Evolutionary conservation across 164 flowering plant species (phyloP).

Genomic region (Vitis rupestris): DNA sequence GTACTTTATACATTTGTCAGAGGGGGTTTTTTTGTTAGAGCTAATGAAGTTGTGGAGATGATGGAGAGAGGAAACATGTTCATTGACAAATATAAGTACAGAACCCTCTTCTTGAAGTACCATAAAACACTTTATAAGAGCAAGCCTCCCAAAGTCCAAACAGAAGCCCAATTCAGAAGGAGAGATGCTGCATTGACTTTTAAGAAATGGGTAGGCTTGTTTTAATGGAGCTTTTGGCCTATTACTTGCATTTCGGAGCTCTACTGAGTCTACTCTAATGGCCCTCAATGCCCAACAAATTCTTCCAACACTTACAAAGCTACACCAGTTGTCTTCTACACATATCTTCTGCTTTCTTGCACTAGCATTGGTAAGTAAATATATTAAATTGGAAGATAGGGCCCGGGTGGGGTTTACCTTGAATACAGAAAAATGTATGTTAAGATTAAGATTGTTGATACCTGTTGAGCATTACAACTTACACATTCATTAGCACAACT

Average conservation of each 20-base stretch:
- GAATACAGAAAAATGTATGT: too few relatives aligned
- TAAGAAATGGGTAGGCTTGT: slow-evolving; percentile 83
- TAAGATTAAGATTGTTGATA: too few relatives aligned
- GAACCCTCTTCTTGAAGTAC: slow-evolving; percentile 81
- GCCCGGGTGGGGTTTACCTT: too few relatives aligned
- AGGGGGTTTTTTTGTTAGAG: slow-evolving; percentile 88
- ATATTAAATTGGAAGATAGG: too few relatives aligned
- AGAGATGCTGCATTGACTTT: slow-evolving; percentile 81
- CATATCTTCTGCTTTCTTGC: too few relatives aligned
- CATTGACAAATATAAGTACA: slow-evolving; percentile 85
- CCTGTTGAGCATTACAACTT: too few relatives aligned
- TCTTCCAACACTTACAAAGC: too few relatives aligned
- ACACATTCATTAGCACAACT: too few relatives aligned
- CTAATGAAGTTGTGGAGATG: slow-evolving; percentile 86
- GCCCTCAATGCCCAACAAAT: too few relatives aligned
- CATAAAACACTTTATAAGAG: slow-evolving; percentile 80
- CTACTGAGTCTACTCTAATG: too few relatives aligned
- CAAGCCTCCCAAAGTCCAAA: slow-evolving; percentile 77
- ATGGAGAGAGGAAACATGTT: slow-evolving; percentile 85
- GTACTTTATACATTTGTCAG: slow-evolving; percentile 86
- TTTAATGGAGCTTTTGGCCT: slow-evolving; percentile 16
- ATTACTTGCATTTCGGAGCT: background rate
- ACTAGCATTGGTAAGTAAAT: too few relatives aligned
- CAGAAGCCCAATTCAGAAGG: slow-evolving; percentile 74
- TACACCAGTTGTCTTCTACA: too few relatives aligned